Base-by-base conservation (phyloP, 2,329 filamentous ascomycete genomes). In the Epichloe typhina region DNA sequence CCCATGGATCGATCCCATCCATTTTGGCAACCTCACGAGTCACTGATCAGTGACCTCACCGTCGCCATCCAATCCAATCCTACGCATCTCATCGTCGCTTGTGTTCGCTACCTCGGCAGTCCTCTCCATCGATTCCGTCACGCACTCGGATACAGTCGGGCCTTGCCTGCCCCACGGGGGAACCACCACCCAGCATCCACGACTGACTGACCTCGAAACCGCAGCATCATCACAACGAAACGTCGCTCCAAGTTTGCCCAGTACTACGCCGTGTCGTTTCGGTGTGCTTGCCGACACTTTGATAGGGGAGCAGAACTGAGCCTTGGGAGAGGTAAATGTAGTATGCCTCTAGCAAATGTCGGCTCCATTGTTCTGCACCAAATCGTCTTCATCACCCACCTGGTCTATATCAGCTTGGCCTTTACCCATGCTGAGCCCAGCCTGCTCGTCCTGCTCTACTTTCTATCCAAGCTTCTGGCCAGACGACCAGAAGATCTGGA, bases 381-480 rank as follows among this genome's bases (percentile, higher is more conserved):
- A 55, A 64, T 76, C 49, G 72, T 77, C 58, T 78, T 78, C 59
- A 64, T 78, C 55, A 74, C 72, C 40, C 75, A 74, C 48, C 64
- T 78, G 50, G 68, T 75, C 54, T 76, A 77, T 61, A 72, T 77
- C 58, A 70, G 70, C 59, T 70, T 74, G 54, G 73, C 72, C 51
- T 66, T 78, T 52, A 66, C 72, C 17, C 67, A 72, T 53, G 69
- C 73, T 49, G 73, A 76, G 53, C 71, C 73, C 15, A 64, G 72
- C 45, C 54, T 72, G 9, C 64, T 77, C 26, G 62, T 75, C 44
- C 59, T 62, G 23, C 64, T 78, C 6, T 77, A 77, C 59, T 71
- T 69, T 50, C 57, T 74, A 50, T 72, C 69, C 19, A 75, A 72
- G 60, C 63, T 77, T 46, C 66, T 74, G 40, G 67, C 67, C 21